A percentile compares a stretch with the other conserved stretches of the same genome.
These are phyloP conservation scores for Meyerozyma guilliermondii DNA, from an alignment of 1,139 yeast genomes.

Conservation along the genomic window DNA sequence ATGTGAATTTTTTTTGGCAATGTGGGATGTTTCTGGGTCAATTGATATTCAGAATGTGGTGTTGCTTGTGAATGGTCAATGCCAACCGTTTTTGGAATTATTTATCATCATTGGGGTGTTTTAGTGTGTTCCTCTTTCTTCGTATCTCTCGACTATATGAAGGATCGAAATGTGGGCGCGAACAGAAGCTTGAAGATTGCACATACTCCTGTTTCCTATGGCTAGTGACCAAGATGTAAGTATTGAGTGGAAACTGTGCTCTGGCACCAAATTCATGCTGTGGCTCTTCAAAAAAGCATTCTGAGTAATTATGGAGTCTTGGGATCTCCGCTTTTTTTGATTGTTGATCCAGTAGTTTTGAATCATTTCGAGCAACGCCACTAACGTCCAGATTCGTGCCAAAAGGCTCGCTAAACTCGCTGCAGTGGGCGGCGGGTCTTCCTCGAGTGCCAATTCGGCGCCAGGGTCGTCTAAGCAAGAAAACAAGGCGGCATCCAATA, in stretches of 20 bases:
- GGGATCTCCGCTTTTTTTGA: no score
- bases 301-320: no score
- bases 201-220: slow-evolving; percentile 5
- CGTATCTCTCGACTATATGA: neutral
- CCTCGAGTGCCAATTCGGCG: neutral
- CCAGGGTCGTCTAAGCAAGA: neutral
- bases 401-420: slow-evolving; percentile 51
- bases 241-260: neutral
- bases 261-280: no score
- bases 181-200: neutral
- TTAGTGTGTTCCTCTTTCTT: no score
- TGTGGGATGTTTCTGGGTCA: no score
- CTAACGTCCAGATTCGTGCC: slow-evolving; percentile 44
- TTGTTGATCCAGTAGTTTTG: no score
- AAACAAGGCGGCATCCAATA: neutral
- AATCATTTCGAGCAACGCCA: slow-evolving; percentile 4
- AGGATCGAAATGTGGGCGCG: neutral
- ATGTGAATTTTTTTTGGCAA: no score
- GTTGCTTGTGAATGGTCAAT: no score
- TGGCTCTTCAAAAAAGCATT: no score
- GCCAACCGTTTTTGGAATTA: no score
- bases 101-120: no score
- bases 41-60: no score
- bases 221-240: slow-evolving; percentile 12
- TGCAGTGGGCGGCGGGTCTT: slow-evolving; percentile 12